phyloP scores from a whole-genome alignment of 768 basidiomycete genomes.

The Clathrus columnatus region DNA sequence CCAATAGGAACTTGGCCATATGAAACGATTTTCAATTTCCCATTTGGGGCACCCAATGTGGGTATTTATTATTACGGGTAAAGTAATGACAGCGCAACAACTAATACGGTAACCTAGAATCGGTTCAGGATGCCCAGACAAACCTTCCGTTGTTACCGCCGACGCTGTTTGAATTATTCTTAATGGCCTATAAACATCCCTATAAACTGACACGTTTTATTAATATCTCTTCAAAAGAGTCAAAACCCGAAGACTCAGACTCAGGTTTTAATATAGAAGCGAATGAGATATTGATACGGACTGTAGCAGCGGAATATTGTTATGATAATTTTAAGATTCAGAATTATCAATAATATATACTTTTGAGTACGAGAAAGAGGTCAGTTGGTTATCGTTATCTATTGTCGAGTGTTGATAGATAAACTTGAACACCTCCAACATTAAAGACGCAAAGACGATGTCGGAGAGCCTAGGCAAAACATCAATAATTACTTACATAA shows the following conservation, averaged over 20 bases:
- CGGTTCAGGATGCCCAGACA: background rate
- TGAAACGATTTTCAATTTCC: too few relatives aligned
- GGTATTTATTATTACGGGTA: too few relatives aligned
- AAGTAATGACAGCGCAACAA: background rate
- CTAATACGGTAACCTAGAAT: background rate
- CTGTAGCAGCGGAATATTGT: background rate
- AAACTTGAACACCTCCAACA: too few relatives aligned
- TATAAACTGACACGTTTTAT: background rate
- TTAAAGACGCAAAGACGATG: too few relatives aligned
- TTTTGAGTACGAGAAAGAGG: too few relatives aligned
- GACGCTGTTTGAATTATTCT: background rate
- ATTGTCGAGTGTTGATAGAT: too few relatives aligned
- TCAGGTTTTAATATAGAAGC: background rate
- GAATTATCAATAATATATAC: too few relatives aligned
- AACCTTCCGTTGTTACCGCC: background rate
- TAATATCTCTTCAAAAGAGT: background rate
- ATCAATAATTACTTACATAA: too few relatives aligned
- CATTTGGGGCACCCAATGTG: too few relatives aligned
- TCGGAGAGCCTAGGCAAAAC: too few relatives aligned
- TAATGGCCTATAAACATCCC: background rate
- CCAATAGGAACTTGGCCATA: too few relatives aligned
- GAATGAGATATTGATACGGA: constrained; percentile 2
- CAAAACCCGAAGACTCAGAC: background rate
- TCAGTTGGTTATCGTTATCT: too few relatives aligned
- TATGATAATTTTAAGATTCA: background rate